Percentiles rank a stretch among this genome's conserved stretches.
Conservation (phyloP, 305 asterid species). For the Fraxinus platypoda region DNA sequence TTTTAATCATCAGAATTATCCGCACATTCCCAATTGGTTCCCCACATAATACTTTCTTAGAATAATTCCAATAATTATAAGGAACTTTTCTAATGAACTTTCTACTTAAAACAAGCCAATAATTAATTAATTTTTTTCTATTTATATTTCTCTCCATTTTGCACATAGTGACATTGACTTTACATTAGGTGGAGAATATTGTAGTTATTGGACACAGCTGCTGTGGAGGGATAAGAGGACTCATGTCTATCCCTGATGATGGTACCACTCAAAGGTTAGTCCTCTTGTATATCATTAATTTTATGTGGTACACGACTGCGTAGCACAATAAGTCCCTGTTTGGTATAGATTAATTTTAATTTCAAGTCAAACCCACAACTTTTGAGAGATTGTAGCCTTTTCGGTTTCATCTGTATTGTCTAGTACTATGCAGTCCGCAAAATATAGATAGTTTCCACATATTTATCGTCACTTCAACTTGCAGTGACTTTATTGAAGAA, state of each 20-base stretch:
- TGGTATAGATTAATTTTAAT: no score
- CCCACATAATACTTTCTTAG: slow-evolving; percentile 3
- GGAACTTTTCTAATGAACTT: neutral
- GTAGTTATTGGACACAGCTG: slow-evolving; percentile 90
- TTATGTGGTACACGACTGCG: neutral
- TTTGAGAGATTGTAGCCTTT: neutral
- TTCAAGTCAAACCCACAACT: no score
- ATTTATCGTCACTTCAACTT: neutral
- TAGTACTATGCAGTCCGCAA: neutral
- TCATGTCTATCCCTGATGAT: slow-evolving; percentile 84
- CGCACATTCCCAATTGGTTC: slow-evolving; percentile 26
- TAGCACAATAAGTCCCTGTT: neutral
- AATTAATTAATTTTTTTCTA: neutral
- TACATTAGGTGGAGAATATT: slow-evolving; percentile 73
- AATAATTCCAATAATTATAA: neutral
- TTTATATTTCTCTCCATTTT: neutral
- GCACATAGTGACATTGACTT: neutral
- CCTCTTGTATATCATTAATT: neutral
- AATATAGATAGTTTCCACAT: neutral
- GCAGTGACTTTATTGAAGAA: slow-evolving; percentile 81
- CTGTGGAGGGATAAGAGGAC: slow-evolving; percentile 93
- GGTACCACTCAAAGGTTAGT: slow-evolving; percentile 62
- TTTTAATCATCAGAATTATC: slow-evolving; percentile 14
- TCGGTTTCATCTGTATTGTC: neutral
- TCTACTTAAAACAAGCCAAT: neutral